These are phyloP conservation scores for Saccharomycopsis fodiens DNA, from an alignment of 805 yeast genomes.

Conservation along the genomic window DNA sequence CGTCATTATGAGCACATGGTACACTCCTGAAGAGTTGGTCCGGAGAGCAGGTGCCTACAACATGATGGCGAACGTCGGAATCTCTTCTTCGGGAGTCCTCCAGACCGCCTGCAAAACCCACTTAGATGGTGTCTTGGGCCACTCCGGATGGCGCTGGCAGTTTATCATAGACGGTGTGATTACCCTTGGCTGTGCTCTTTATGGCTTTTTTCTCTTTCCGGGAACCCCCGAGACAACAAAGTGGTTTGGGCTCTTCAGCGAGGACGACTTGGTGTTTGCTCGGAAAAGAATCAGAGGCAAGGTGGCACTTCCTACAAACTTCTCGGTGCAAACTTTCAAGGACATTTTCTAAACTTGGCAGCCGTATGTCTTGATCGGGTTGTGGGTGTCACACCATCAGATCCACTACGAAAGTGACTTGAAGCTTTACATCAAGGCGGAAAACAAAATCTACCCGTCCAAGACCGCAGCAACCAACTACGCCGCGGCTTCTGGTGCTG, in stretches of 20 bases:
- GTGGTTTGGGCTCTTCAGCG: constrained; percentile 27
- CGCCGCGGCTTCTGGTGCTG: constrained; percentile 47
- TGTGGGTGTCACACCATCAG: constrained; percentile 47
- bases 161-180: constrained; percentile 44
- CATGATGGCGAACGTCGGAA: constrained; percentile 33
- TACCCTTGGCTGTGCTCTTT: constrained; percentile 30
- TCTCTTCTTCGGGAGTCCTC: constrained; percentile 24
- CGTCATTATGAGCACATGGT: constrained; percentile 32
- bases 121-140: constrained; percentile 29
- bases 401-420: constrained; percentile 47
- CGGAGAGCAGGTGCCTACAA: constrained; percentile 39
- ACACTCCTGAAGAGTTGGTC: constrained; percentile 34
- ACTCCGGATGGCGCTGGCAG: constrained; percentile 45
- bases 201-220: constrained; percentile 32
- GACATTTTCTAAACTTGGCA: constrained; percentile 50
- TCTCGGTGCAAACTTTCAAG: constrained; percentile 42
- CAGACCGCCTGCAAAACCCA: constrained; percentile 24
- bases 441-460: constrained; percentile 31
- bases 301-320: constrained; percentile 27
- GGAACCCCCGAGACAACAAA: constrained; percentile 28
- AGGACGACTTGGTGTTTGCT: constrained; percentile 28
- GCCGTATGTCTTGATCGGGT: constrained; percentile 43
- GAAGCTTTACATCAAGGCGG: constrained; percentile 40
- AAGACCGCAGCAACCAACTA: constrained; percentile 39
- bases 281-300: constrained; percentile 21